Evolutionary conservation across 345 rosid species (phyloP).

Genomic region (Cardamine chenopodiifolia): DNA sequence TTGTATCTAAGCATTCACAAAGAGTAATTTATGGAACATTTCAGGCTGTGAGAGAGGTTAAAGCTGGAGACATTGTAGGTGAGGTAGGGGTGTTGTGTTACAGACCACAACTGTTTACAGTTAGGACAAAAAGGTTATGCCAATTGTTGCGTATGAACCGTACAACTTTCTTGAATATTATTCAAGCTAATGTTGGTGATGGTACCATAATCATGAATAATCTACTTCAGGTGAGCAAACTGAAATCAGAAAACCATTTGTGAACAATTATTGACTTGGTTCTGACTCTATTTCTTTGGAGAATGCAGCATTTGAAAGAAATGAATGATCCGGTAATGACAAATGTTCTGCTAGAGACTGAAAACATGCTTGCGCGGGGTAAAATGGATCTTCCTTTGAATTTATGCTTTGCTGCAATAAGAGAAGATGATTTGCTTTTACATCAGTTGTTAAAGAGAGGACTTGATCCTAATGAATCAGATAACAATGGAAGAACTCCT

Average conservation of each 20-base stretch:
- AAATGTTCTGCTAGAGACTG: conserved; percentile 64
- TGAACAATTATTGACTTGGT: not conserved
- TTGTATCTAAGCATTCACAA: conserved; percentile 15
- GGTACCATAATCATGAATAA: conserved; percentile 91
- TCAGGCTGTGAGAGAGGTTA: conserved; percentile 73
- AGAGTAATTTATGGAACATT: conserved; percentile 27
- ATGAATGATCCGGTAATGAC: conserved; percentile 70
- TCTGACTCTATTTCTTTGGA: not conserved
- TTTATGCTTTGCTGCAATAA: conserved; percentile 69
- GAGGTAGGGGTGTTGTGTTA: conserved; percentile 91
- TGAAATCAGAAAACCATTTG: not conserved
- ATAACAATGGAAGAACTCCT: conserved; percentile 72
- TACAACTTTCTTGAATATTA: conserved; percentile 73
- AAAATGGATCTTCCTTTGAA: conserved; percentile 78
- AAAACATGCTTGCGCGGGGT: conserved; percentile 79
- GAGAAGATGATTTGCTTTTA: conserved; percentile 81
- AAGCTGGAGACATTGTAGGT: conserved; percentile 77
- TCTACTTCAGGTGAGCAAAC: conserved; percentile 70
- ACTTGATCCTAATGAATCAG: conserved; percentile 83
- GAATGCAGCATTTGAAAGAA: conserved; percentile 68
- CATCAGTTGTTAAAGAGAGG: conserved; percentile 76
- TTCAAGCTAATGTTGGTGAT: conserved; percentile 92
- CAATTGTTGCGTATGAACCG: conserved; percentile 90
- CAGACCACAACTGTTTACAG: conserved; percentile 87
- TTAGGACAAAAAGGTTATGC: conserved; percentile 81